Percentiles rank a stretch among this genome's conserved stretches.
These are phyloP conservation scores for Metarhizium brunneum DNA, from an alignment of 2,329 filamentous ascomycete species.

Conservation along the genomic window DNA sequence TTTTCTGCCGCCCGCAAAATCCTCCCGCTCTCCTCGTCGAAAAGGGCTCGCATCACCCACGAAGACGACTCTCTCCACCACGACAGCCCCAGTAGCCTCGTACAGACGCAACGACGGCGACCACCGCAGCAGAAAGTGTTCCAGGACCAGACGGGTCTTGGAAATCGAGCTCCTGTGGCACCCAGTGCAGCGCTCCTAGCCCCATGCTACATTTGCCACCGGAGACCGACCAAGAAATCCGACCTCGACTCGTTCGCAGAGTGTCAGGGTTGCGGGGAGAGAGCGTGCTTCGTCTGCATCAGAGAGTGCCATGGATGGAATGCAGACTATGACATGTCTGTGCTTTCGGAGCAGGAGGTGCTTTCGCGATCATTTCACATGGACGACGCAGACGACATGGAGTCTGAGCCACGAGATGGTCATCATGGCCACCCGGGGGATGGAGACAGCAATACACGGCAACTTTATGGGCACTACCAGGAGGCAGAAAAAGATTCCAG, in stretches of 20 bases:
- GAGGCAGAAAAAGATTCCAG: constrained; percentile 6
- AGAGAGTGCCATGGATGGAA: constrained; percentile 49
- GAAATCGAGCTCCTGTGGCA: constrained; percentile 4
- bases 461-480: not conserved
- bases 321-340: constrained; percentile 8
- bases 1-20: constrained; percentile 18
- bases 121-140: constrained; percentile 16
- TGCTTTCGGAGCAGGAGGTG: constrained; percentile 24
- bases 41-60: constrained; percentile 19
- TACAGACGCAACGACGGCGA: constrained; percentile 13
- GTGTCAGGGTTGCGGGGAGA: constrained; percentile 51
- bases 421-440: not conserved
- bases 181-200: constrained; percentile 24
- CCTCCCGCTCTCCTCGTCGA: constrained; percentile 18
- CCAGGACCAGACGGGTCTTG: constrained; percentile 11
- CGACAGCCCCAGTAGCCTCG: constrained; percentile 6
- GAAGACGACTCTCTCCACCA: constrained; percentile 14
- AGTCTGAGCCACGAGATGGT: not conserved
- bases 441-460: constrained; percentile 1
- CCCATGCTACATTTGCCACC: constrained; percentile 60
- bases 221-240: constrained; percentile 53
- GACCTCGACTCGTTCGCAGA: constrained; percentile 58
- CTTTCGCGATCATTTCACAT: constrained; percentile 39
- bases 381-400: constrained; percentile 34
- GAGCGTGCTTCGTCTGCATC: constrained; percentile 62